Evolutionary conservation across 2,329 filamentous ascomycete species (phyloP).

Genomic region (Claviceps fusiformis): DNA sequence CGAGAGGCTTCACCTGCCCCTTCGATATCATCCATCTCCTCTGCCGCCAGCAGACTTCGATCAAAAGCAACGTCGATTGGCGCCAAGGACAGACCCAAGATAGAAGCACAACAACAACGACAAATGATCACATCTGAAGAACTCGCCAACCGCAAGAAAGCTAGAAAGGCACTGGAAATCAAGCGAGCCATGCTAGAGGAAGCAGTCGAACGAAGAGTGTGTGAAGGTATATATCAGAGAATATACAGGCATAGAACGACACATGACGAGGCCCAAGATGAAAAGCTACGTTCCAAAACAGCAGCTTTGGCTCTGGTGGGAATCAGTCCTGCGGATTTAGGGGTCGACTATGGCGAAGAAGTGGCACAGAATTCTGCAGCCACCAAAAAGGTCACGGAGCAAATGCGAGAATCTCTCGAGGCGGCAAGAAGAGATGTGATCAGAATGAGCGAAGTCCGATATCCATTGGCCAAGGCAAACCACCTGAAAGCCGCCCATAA

Average conservation of each 20-base stretch:
- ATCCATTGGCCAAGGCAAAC: slow-evolving; percentile 81
- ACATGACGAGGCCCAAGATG: slow-evolving; percentile 87
- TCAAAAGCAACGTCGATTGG: slow-evolving; percentile 41
- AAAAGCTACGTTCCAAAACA: slow-evolving; percentile 87
- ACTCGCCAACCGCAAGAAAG: slow-evolving; percentile 64
- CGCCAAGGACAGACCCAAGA: slow-evolving; percentile 35
- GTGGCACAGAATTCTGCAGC: slow-evolving; percentile 42
- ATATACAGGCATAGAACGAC: slow-evolving; percentile 88
- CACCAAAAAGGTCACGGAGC: slow-evolving; percentile 44
- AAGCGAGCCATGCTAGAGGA: slow-evolving; percentile 74
- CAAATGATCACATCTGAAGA: slow-evolving; percentile 89
- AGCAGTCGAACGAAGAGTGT: slow-evolving; percentile 74
- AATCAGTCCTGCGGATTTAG: slow-evolving; percentile 75
- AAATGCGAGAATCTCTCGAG: slow-evolving; percentile 60
- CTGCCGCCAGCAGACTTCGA: slow-evolving; percentile 42
- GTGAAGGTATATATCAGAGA: slow-evolving; percentile 71
- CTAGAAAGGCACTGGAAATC: slow-evolving; percentile 62
- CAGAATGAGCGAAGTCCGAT: slow-evolving; percentile 75
- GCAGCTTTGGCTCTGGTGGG: slow-evolving; percentile 83
- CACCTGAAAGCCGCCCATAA: slow-evolving; percentile 82
- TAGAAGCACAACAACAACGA: slow-evolving; percentile 38
- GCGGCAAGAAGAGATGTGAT: slow-evolving; percentile 55
- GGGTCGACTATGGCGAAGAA: slow-evolving; percentile 54
- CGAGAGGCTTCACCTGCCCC: slow-evolving; percentile 48
- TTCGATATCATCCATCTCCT: slow-evolving; percentile 39